Conservation (phyloP, 345 rosid species). For the Aquilaria yunnanensis region DNA sequence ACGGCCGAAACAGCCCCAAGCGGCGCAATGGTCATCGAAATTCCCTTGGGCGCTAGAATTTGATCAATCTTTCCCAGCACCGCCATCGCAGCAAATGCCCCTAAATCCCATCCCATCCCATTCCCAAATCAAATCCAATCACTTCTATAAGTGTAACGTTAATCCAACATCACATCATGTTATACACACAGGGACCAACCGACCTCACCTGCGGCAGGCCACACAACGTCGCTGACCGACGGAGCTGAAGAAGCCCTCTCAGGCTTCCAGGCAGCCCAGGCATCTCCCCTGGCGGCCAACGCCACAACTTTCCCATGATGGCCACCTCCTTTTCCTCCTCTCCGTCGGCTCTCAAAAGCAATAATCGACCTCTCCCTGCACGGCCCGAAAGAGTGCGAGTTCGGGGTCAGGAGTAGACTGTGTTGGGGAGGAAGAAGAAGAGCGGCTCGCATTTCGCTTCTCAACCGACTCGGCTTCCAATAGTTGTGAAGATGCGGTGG, state of each 20-base stretch:
- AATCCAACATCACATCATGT: neutral
- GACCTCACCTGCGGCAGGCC: slow-evolving; percentile 89
- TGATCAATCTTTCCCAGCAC: slow-evolving; percentile 83
- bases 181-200: neutral
- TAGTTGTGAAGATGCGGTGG: too few relatives aligned
- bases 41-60: slow-evolving; percentile 57
- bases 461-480: too few relatives aligned
- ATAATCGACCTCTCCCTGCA: neutral
- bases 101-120: slow-evolving; percentile 17
- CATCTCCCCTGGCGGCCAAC: slow-evolving; percentile 35
- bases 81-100: slow-evolving; percentile 98
- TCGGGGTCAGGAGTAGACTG: too few relatives aligned
- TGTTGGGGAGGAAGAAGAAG: too few relatives aligned
- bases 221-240: slow-evolving; percentile 68
- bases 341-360: neutral
- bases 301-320: slow-evolving; percentile 9
- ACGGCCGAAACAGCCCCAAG: slow-evolving; percentile 87
- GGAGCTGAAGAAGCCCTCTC: slow-evolving; percentile 38
- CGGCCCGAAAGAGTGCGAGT: too few relatives aligned
- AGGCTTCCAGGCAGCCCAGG: slow-evolving; percentile 82
- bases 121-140: too few relatives aligned
- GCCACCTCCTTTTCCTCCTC: neutral
- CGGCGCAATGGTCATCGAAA: slow-evolving; percentile 82
- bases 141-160: too few relatives aligned
- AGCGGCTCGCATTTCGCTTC: too few relatives aligned